phyloP scores from a whole-genome alignment of 2,329 filamentous ascomycete species.

The Teratosphaeria destructans region DNA sequence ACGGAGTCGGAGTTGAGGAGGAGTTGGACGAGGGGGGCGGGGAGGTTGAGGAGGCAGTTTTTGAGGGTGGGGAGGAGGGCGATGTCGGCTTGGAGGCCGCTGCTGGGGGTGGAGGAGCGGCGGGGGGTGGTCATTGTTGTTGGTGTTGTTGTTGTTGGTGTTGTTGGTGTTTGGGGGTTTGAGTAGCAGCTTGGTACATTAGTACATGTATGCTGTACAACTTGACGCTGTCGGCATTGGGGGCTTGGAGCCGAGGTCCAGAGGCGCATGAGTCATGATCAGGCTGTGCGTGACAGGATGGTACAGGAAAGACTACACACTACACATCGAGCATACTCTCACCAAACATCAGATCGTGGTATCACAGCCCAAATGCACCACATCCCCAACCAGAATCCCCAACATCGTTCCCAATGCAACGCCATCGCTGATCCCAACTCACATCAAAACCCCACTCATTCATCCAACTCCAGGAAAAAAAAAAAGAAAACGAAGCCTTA shows the following conservation, averaged over 20 bases:
- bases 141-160: not conserved
- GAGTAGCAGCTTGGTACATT: no score
- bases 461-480: not conserved
- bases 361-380: not conserved
- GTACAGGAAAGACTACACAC: not conserved
- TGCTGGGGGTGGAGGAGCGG: not conserved
- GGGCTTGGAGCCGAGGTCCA: not conserved
- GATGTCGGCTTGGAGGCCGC: slow-evolving; percentile 29
- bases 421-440: not conserved
- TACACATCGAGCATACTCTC: not conserved
- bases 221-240: not conserved
- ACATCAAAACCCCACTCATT: not conserved
- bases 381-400: not conserved
- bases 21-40: slow-evolving; percentile 69
- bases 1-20: slow-evolving; percentile 85
- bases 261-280: not conserved
- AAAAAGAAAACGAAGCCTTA: not conserved
- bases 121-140: not conserved
- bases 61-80: slow-evolving; percentile 71
- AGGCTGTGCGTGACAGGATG: not conserved
- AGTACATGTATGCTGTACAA: no score
- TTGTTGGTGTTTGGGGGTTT: not conserved
- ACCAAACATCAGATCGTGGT: not conserved
- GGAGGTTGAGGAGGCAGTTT: slow-evolving; percentile 91
- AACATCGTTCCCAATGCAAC: not conserved